Evolutionary conservation across 768 basidiomycete species (phyloP), one percentile per base, ranked within the genome.

Genomic region (Tricholoma hemisulphureum): DNA sequence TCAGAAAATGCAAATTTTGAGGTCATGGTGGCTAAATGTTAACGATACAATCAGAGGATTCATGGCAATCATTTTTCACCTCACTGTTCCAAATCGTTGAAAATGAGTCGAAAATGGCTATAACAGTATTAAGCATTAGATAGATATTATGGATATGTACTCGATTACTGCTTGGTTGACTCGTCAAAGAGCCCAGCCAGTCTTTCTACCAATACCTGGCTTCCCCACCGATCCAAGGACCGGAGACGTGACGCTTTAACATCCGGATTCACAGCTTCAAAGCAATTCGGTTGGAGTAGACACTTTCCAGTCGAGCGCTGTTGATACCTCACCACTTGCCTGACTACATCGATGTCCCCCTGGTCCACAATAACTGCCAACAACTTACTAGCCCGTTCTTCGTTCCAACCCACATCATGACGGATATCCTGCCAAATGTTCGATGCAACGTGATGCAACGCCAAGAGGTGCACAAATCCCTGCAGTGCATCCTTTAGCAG

Each of bases 401-500:
- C 73, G 2, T 64, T 62, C 53, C 50, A 68, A 2, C 37, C 52
- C 3, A 35, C 65, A 2, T 61, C 65, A n/a, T 62, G 63, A 37
- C 64, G 67, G 29, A 88, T 64, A 66, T 91, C 89, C 2, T 75
- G 78, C 92, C 92, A 93, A 24, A 93, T 82, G 63, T 78, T 85
- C 50, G 79, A 80, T 10, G 93, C 85, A 21, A 95, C 69, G 65
- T 95, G 93, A 65, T 95, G 92, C 13, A 93, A 64, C 2, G 90
- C 90, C 7, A 95, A 72, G 41, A 86, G 70, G 45, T 82, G 75
- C 57, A 89, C 62, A 65, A 94, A 89, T 0, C 82, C 89, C 5
- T 81, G 75, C 1, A 81, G 61, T 18, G 68, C 63, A 41, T 69
- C 72, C 59, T 76, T 76, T 41, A 77, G 60, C 1, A 93, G 75